Evolutionary conservation across 2,329 filamentous ascomycete genomes (phyloP).

Genomic region (Pseudogymnoascus sp.): DNA sequence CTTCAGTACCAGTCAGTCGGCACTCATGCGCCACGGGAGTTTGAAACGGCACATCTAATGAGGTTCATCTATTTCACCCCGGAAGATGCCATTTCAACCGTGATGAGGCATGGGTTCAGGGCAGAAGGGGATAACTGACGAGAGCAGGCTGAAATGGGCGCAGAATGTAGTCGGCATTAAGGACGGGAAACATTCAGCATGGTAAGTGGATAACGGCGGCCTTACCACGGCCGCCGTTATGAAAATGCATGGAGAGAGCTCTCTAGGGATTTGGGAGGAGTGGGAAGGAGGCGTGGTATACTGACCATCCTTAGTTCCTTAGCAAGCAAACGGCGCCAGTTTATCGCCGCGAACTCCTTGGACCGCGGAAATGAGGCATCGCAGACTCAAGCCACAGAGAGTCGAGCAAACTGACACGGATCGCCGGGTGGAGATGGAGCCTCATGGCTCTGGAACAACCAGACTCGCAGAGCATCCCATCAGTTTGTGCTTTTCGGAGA

Average conservation of each 20-base stretch:
- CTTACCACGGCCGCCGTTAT: neutral
- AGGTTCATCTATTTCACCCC: neutral
- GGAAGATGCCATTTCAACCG: neutral
- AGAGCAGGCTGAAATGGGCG: neutral
- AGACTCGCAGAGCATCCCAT: neutral
- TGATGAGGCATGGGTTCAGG: neutral
- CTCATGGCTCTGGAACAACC: neutral
- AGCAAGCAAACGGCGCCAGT: neutral
- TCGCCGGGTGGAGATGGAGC: constrained; percentile 3
- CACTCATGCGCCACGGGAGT: neutral
- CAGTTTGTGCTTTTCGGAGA: neutral
- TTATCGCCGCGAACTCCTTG: neutral
- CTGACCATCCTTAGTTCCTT: neutral
- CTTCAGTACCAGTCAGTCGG: neutral
- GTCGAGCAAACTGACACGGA: neutral
- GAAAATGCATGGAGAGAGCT: neutral
- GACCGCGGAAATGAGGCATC: neutral
- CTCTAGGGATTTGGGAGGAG: neutral
- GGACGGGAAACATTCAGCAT: neutral
- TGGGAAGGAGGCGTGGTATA: neutral
- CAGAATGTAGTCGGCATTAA: neutral
- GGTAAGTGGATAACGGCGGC: neutral
- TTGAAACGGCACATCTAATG: constrained; percentile 3
- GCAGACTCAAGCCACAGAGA: neutral
- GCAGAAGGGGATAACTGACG: neutral